Percentiles rank a stretch among this genome's conserved stretches.
Conservation (phyloP, 192 early-diverging fungal species). For the Piromyces finnis region DNA sequence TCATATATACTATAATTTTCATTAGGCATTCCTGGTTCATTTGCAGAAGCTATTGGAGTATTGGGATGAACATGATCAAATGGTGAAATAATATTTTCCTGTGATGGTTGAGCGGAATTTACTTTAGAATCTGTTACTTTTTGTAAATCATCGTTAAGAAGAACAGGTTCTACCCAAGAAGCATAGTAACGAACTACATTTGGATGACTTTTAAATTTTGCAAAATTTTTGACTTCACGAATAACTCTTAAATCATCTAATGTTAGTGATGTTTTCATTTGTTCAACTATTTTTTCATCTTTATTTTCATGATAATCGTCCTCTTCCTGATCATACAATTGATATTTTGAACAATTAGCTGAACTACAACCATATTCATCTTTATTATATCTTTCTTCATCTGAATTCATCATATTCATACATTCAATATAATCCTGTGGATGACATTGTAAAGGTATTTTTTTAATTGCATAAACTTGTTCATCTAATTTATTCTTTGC, state of each 20-base stretch:
- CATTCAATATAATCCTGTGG: not conserved
- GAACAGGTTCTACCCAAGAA: conserved; percentile 65
- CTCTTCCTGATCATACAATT: not conserved
- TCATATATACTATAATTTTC: not conserved
- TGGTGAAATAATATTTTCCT: not conserved
- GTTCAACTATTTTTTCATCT: conserved; percentile 3
- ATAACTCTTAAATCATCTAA: conserved; percentile 40
- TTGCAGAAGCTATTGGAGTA: not conserved
- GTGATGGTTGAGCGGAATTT: not conserved
- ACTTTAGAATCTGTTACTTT: not conserved
- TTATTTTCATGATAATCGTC: conserved; percentile 4
- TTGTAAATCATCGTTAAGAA: not conserved
- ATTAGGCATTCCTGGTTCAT: not conserved
- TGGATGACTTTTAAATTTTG: conserved; percentile 55
- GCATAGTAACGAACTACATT: conserved; percentile 89
- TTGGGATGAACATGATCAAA: not conserved
- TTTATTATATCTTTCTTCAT: not conserved
- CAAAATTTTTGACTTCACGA: conserved; percentile 78
- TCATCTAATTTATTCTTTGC: conserved; percentile 79
- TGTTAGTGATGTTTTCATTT: conserved; percentile 20
- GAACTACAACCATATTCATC: not conserved
- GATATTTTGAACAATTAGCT: not conserved
- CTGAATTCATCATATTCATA: not conserved
- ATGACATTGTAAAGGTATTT: conserved; percentile 38
- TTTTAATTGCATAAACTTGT: conserved; percentile 82